Evolutionary conservation across 2,329 filamentous ascomycete genomes (phyloP).

Genomic region (Calonectria pseudoturangicola): DNA sequence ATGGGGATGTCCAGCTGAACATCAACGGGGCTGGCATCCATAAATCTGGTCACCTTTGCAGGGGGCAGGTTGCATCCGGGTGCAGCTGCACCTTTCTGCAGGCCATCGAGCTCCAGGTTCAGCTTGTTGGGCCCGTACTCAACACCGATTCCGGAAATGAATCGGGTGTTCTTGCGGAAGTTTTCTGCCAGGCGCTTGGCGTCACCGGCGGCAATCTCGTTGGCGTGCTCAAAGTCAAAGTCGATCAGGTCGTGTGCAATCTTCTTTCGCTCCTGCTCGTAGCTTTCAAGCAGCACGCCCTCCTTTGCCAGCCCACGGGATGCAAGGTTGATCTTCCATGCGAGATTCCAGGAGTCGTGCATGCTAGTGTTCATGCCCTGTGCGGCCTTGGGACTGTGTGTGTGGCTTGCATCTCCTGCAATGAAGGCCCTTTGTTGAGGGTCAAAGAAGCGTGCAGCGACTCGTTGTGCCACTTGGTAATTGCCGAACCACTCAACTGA

Average conservation of each 20-base stretch:
- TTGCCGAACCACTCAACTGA: conserved; percentile 82
- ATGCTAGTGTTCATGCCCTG: conserved; percentile 79
- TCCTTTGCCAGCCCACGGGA: conserved; percentile 73
- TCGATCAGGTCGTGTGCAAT: conserved; percentile 74
- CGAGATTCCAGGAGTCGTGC: conserved; percentile 76
- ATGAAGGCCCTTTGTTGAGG: conserved; percentile 77
- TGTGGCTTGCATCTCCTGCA: conserved; percentile 81
- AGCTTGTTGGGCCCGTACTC: conserved; percentile 72
- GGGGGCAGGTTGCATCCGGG: conserved; percentile 76
- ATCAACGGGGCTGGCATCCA: conserved; percentile 85
- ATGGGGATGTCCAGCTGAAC: conserved; percentile 85
- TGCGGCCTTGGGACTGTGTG: conserved; percentile 81
- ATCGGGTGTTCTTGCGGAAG: conserved; percentile 80
- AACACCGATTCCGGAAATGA: conserved; percentile 82
- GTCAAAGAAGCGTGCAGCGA: conserved; percentile 81
- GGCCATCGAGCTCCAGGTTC: conserved; percentile 61
- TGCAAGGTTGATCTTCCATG: conserved; percentile 70
- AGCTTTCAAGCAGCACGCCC: conserved; percentile 72
- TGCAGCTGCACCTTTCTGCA: conserved; percentile 65
- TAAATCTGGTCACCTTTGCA: conserved; percentile 81
- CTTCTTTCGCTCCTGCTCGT: conserved; percentile 77
- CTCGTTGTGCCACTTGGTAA: conserved; percentile 81
- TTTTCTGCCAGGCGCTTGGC: conserved; percentile 78
- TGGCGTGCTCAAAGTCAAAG: conserved; percentile 74
- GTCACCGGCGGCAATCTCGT: conserved; percentile 76